Evolutionary conservation across 2,329 filamentous ascomycete genomes (phyloP).

Genomic region (Monilinia vaccinii-corymbosi): DNA sequence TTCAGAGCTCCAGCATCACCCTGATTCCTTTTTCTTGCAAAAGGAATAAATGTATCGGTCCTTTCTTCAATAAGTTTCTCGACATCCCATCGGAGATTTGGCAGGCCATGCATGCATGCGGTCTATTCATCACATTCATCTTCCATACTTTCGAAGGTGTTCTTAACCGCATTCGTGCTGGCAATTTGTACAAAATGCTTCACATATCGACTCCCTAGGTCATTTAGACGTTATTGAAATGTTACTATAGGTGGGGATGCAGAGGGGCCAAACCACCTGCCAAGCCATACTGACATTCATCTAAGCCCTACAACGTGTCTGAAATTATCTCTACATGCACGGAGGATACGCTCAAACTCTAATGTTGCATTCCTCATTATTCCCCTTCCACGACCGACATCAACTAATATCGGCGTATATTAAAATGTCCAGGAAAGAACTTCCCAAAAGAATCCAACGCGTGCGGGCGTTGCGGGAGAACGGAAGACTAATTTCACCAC

Average conservation of each 20-base stretch:
- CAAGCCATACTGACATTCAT: constrained; percentile 3
- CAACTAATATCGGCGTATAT: background rate
- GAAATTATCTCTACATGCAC: background rate
- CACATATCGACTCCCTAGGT: background rate
- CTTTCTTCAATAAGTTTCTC: background rate
- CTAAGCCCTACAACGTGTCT: constrained; percentile 6
- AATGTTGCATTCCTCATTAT: background rate
- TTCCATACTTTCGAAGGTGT: background rate
- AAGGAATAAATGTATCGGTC: background rate
- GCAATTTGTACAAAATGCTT: background rate
- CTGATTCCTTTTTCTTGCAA: background rate
- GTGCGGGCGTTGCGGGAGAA: background rate
- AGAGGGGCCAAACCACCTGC: constrained; percentile 2
- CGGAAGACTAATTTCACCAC: constrained; percentile 3
- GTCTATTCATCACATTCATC: background rate
- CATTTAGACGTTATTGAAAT: background rate
- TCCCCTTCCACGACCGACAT: background rate
- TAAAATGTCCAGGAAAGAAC: background rate
- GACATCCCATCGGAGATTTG: background rate
- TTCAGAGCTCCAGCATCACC: background rate
- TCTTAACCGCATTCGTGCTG: background rate
- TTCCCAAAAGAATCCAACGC: background rate
- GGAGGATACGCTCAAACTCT: background rate
- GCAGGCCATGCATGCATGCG: background rate
- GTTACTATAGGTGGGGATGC: background rate